Percentiles rank a stretch among this genome's conserved stretches.
These are phyloP conservation scores for Populus euphratica DNA, from an alignment of 345 rosid genomes.

Conservation along the genomic window DNA sequence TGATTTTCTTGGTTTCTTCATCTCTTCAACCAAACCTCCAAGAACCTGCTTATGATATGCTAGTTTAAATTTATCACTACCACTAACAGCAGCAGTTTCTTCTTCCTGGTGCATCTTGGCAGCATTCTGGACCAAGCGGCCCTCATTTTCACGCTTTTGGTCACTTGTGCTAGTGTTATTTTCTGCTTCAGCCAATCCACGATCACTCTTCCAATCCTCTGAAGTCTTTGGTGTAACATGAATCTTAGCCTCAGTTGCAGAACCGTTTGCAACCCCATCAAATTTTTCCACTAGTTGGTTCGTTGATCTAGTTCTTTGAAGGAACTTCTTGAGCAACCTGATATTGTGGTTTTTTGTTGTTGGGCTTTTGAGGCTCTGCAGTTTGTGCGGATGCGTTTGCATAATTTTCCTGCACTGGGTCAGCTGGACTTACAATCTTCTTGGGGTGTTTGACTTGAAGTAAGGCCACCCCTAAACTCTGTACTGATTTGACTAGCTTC, in stretches of 20 bases:
- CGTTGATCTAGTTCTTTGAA: neutral
- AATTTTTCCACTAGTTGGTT: neutral
- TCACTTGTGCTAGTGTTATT: neutral
- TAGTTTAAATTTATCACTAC: neutral
- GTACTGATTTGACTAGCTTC: conserved; percentile 27
- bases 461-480: conserved; percentile 22
- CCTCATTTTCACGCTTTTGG: neutral
- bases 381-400: neutral
- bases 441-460: conserved; percentile 40
- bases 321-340: neutral
- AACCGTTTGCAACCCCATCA: neutral
- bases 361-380: neutral
- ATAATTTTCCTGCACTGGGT: neutral
- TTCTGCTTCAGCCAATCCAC: neutral
- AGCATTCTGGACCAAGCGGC: neutral
- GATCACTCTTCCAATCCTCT: neutral
- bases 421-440: neutral
- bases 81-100: neutral
- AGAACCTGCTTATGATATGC: conserved; percentile 8
- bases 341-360: neutral
- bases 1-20: conserved; percentile 22
- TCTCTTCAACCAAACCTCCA: neutral
- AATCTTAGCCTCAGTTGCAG: neutral
- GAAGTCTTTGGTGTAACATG: neutral
- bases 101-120: neutral